Evolutionary conservation across 2,329 filamentous ascomycete genomes (phyloP), one percentile per base, ranked within the genome.

Genomic region (Trichophyton schoenleinii): DNA sequence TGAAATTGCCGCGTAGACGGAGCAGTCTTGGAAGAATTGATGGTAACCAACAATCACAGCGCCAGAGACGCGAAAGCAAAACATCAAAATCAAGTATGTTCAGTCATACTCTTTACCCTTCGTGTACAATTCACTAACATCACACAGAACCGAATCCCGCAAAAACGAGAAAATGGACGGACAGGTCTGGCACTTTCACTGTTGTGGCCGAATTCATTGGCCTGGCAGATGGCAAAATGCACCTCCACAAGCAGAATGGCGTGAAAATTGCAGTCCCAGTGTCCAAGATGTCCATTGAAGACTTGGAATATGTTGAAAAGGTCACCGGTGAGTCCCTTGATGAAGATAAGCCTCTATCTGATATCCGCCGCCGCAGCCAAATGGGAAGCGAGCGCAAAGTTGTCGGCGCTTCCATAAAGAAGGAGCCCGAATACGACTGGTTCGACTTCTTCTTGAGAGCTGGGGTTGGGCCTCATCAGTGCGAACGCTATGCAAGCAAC

Each of bases 221-320:
- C 31, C 81, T 97, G 59, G 90, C 90, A 72, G 94, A 97, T 71
- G 90, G 91, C 65, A 97, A 97, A 75, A 95, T 99, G 66, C 95
- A 99, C 74, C 80, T 99, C 22, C 94, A 99, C 79, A 99, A 99
- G 78, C 82, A 90, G 75, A 99, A 99, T 71, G 94, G 94, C 42
- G 91, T 99, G 68, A 97, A 97, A 75, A 99, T 99, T 74, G 94
- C 94, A 7, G 94, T 99, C 3, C 94, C 94, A 1, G 84, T 97
- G 31, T 80, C 85, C 44, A 99, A 99, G 73, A 99, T 99, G 94
- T 95, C 92, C 0, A 81, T 91, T 48, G 88, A 92, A 70, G 94
- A 99, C 74, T 80, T 99, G 44, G 92, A 96, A 74, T 97, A 95
- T 69, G 92, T 99, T 61, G 94, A 99, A 75, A 84, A 83, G 63